Conservation (phyloP, 495 filamentous ascomycete genomes). For the Xylaria telfairii region DNA sequence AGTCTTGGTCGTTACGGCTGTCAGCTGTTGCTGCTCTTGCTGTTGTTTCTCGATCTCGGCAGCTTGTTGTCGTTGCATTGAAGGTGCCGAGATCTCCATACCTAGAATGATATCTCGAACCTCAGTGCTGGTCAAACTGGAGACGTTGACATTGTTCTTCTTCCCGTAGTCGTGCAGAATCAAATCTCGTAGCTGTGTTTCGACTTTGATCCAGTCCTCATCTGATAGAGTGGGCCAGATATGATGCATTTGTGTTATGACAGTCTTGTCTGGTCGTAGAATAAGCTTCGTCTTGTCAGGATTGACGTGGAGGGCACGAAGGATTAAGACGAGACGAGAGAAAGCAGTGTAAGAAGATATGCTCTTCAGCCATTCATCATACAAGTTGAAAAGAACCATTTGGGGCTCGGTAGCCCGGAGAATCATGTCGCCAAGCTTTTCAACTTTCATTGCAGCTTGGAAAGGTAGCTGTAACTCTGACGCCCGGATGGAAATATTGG, state of each 20-base stretch:
- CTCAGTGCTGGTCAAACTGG: slow-evolving; percentile 93
- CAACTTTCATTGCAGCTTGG: slow-evolving; percentile 99
- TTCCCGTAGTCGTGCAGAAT: slow-evolving; percentile 99
- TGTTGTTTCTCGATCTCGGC: slow-evolving; percentile 99
- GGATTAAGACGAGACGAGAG: slow-evolving; percentile 92
- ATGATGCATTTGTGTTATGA: slow-evolving; percentile 98
- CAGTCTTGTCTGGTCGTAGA: slow-evolving; percentile 95
- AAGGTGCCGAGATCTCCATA: slow-evolving; percentile 99
- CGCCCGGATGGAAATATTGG: slow-evolving; percentile 98
- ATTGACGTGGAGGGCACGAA: slow-evolving; percentile 96
- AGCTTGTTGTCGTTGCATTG: slow-evolving; percentile 97
- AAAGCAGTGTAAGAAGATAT: slow-evolving; percentile 99
- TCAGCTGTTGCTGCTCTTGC: slow-evolving; percentile 94
- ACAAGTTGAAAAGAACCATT: slow-evolving; percentile 99
- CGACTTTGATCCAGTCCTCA: slow-evolving; percentile 99
- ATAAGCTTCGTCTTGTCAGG: slow-evolving; percentile 98
- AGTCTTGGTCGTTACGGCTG: slow-evolving; percentile 96
- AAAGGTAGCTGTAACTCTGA: slow-evolving; percentile 98
- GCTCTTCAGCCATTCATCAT: slow-evolving; percentile 98
- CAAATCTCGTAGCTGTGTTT: slow-evolving; percentile 92
- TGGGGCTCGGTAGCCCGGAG: slow-evolving; percentile 96
- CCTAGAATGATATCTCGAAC: slow-evolving; percentile 98
- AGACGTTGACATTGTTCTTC: slow-evolving; percentile 99
- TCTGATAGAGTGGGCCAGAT: slow-evolving; percentile 97
- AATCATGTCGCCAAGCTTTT: slow-evolving; percentile 99